phyloP scores from a whole-genome alignment of 805 yeast genomes.

The Saccharomycopsis oosterbeekiorum region DNA sequence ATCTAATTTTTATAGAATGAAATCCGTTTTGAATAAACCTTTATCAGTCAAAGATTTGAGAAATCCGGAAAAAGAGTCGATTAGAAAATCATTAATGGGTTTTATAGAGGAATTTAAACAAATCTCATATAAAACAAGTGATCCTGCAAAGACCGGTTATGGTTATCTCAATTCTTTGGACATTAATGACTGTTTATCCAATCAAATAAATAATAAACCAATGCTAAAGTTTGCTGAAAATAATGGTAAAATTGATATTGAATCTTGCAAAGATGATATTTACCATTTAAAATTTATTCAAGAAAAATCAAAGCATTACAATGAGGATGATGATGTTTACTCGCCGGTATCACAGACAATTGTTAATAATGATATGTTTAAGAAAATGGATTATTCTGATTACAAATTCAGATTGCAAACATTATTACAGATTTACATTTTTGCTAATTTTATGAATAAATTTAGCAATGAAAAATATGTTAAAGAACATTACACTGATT shows the following conservation, averaged over 20 bases:
- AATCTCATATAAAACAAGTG: background rate
- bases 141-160: background rate
- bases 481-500: slow-evolving; percentile 3
- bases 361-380: background rate
- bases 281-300: slow-evolving; percentile 1
- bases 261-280: slow-evolving; percentile 3
- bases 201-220: background rate
- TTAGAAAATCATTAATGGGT: background rate
- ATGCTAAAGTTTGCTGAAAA: background rate
- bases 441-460: slow-evolving; percentile 11
- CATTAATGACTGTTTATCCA: background rate
- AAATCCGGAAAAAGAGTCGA: background rate
- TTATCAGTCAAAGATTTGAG: background rate
- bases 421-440: slow-evolving; percentile 11
- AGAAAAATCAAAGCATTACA: slow-evolving; percentile 7
- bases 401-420: slow-evolving; percentile 6
- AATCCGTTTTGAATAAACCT: background rate
- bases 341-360: background rate
- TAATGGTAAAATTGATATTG: background rate
- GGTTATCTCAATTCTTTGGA: background rate
- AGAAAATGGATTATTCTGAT: slow-evolving; percentile 5
- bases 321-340: background rate
- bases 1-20: background rate
- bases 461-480: slow-evolving; percentile 5
- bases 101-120: background rate